Evolutionary conservation across 176 grass and related monocot genomes (phyloP).

Genomic region (Carex littledalei): DNA sequence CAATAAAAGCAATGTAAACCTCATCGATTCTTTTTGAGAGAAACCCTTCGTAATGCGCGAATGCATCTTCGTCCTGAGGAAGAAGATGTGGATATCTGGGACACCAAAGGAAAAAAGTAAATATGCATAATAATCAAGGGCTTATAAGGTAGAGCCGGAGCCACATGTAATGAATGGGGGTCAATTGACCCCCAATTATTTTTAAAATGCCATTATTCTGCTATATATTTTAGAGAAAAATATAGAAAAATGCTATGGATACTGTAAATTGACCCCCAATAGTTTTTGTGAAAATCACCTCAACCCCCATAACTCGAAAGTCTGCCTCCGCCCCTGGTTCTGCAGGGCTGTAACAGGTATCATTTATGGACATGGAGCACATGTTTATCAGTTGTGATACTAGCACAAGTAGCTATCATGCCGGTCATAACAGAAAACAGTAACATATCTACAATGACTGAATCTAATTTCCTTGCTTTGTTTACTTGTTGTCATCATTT

Average conservation of each 20-base stretch:
- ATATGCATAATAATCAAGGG: neutral
- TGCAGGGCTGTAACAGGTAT: neutral
- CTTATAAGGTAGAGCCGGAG: neutral
- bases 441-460: neutral
- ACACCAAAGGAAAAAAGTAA: constrained; percentile 21
- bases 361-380: neutral
- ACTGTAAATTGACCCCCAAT: no score
- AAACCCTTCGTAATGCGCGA: constrained; percentile 84
- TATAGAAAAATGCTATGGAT: no score
- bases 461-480: neutral
- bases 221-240: no score
- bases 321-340: neutral
- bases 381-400: neutral
- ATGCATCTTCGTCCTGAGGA: constrained; percentile 94
- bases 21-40: constrained; percentile 71
- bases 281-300: no score
- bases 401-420: neutral
- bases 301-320: no score
- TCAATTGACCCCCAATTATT: no score
- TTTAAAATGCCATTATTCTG: no score
- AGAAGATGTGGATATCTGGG: constrained; percentile 84
- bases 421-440: neutral
- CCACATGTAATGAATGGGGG: no score
- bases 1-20: constrained; percentile 38
- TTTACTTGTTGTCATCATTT: neutral